These are phyloP conservation scores for Saccharum officinarum DNA, from an alignment of 176 grass and related monocot genomes.

Conservation along the genomic window DNA sequence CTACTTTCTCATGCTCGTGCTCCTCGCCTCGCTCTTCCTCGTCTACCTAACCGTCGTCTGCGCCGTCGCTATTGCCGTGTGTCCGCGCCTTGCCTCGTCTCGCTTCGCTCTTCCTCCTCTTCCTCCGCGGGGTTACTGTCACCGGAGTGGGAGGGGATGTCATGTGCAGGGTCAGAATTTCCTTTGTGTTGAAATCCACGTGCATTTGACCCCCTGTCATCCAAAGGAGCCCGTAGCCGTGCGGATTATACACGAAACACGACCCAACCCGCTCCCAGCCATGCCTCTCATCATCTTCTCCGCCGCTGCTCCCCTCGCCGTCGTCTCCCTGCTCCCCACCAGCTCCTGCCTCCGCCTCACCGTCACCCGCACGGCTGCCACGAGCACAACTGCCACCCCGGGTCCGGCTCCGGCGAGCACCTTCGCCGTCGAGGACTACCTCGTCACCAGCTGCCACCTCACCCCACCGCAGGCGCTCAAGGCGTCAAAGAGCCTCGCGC, in stretches of 20 bases:
- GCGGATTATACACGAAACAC: conserved; percentile 34
- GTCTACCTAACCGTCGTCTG: no score
- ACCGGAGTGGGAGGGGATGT: no score
- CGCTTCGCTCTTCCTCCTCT: no score
- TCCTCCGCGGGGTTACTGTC: no score
- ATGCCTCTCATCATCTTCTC: conserved; percentile 53
- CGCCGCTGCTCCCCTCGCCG: conserved; percentile 25
- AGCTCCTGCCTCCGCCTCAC: conserved; percentile 25
- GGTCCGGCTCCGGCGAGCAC: background rate
- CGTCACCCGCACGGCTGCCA: conserved; percentile 10
- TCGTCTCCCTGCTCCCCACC: background rate
- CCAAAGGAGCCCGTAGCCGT: no score
- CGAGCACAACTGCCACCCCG: background rate
- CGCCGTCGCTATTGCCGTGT: no score
- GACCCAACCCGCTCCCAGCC: conserved; percentile 19
- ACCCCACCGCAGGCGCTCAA: conserved; percentile 47
- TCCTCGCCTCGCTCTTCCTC: no score
- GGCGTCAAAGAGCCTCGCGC: conserved; percentile 51
- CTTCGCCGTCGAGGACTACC: conserved; percentile 55
- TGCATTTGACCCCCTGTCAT: no score
- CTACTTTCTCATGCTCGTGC: no score
- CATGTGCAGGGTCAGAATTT: no score
- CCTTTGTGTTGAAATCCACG: no score
- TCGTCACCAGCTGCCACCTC: conserved; percentile 46
- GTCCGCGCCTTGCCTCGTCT: no score